These are phyloP conservation scores for Microascus cirrosus DNA, from an alignment of 2,329 filamentous ascomycete genomes.

Conservation along the genomic window DNA sequence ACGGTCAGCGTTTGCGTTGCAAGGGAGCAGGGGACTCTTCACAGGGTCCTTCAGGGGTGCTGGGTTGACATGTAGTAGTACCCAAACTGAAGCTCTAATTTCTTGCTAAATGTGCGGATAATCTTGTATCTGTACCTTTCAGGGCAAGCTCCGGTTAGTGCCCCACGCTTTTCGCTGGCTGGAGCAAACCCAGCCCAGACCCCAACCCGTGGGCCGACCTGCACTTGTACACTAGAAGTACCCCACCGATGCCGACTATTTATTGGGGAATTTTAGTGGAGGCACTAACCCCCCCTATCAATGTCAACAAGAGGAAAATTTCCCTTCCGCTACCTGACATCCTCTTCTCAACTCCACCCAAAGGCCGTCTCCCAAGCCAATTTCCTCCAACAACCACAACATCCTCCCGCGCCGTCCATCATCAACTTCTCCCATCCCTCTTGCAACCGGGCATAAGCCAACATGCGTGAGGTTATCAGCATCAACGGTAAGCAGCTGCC, in stretches of 20 bases:
- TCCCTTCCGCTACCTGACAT: conserved; percentile 1
- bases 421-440: conserved; percentile 1
- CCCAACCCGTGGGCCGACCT: background rate
- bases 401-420: conserved; percentile 4
- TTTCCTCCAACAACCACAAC: conserved; percentile 3
- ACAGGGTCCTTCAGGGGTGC: background rate
- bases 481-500: conserved; percentile 72
- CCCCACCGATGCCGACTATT: background rate
- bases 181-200: background rate
- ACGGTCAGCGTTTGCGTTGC: background rate
- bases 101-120: background rate
- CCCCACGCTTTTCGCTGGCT: background rate
- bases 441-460: conserved; percentile 24
- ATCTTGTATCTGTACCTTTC: background rate
- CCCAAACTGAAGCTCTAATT: background rate
- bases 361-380: conserved; percentile 4
- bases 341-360: conserved; percentile 5
- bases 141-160: background rate
- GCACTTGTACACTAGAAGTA: background rate
- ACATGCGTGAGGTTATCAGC: conserved; percentile 98
- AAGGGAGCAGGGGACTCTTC: background rate
- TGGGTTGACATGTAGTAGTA: background rate
- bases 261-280: background rate
- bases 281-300: conserved; percentile 2
- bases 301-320: conserved; percentile 6